phyloP scores from a whole-genome alignment of 164 flowering plant species.

The Nymphaea thermarum region DNA sequence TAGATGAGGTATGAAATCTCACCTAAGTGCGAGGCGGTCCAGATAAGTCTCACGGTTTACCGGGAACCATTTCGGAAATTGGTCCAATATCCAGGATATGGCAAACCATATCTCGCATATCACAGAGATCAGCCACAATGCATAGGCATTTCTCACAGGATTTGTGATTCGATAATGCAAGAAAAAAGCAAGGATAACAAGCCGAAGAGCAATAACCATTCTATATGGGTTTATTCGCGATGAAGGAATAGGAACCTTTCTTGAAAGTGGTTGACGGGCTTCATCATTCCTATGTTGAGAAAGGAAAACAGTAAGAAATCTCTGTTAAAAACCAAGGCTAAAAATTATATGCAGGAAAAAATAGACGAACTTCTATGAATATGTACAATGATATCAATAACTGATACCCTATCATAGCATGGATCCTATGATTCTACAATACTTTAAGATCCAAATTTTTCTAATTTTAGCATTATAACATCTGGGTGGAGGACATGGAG shows the following conservation, averaged over 20 bases:
- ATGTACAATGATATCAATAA: too few species aligned
- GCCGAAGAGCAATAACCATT: slow-evolving; percentile 37
- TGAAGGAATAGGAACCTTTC: slow-evolving; percentile 40
- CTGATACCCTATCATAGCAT: too few species aligned
- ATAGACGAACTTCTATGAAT: too few species aligned
- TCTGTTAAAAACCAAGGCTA: not conserved
- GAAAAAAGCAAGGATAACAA: slow-evolving; percentile 29
- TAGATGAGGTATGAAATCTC: not conserved
- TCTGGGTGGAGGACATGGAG: too few species aligned
- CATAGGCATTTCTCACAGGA: slow-evolving; percentile 40
- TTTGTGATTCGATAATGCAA: slow-evolving; percentile 44
- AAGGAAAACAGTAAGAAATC: not conserved
- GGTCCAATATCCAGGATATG: slow-evolving; percentile 43
- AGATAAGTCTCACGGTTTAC: slow-evolving; percentile 44
- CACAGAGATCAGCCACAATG: slow-evolving; percentile 45
- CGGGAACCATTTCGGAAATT: slow-evolving; percentile 49
- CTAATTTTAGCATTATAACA: too few species aligned
- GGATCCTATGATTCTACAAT: too few species aligned
- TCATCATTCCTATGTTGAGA: slow-evolving; percentile 37
- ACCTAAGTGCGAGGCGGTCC: slow-evolving; percentile 41
- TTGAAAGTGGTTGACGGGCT: slow-evolving; percentile 50
- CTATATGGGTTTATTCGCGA: slow-evolving; percentile 42
- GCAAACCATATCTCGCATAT: slow-evolving; percentile 55
- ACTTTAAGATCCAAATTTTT: too few species aligned
- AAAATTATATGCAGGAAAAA: too few species aligned